Conservation (phyloP, 2,329 filamentous ascomycete species). For the Setomelanomma holmii region DNA sequence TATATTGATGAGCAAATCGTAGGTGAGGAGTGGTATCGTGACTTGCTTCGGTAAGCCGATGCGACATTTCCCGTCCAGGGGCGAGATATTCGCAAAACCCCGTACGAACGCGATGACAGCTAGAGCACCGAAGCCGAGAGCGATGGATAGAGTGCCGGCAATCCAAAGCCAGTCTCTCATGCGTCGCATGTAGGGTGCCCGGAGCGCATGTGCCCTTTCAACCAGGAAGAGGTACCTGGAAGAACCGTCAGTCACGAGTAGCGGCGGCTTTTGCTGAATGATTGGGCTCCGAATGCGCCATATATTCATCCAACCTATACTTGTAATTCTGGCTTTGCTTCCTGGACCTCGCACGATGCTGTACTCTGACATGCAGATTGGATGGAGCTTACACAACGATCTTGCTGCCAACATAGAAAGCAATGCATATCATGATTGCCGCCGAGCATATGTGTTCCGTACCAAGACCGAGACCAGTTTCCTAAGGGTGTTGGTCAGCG, state of each 20-base stretch:
- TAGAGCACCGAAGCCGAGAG: slow-evolving; percentile 38
- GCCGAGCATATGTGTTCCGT: slow-evolving; percentile 36
- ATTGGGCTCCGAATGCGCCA: too few relatives aligned
- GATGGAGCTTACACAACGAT: slow-evolving; percentile 8
- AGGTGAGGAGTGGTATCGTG: slow-evolving; percentile 46
- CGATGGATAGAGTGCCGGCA: slow-evolving; percentile 31
- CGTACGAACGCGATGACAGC: slow-evolving; percentile 36
- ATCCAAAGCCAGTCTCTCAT: slow-evolving; percentile 47
- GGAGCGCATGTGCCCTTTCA: slow-evolving; percentile 50
- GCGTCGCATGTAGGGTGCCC: slow-evolving; percentile 41
- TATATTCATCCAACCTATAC: too few relatives aligned
- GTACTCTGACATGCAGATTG: too few relatives aligned
- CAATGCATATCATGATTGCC: slow-evolving; percentile 48
- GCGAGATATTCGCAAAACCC: slow-evolving; percentile 42
- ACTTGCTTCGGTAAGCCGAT: slow-evolving; percentile 50
- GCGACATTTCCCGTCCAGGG: slow-evolving; percentile 43
- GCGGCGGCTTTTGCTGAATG: too few relatives aligned
- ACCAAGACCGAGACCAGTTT: slow-evolving; percentile 39
- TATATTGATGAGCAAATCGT: slow-evolving; percentile 49
- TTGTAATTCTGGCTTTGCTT: too few relatives aligned
- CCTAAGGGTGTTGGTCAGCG: not conserved
- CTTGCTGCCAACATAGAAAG: slow-evolving; percentile 34
- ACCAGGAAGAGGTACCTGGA: slow-evolving; percentile 51
- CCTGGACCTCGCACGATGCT: too few relatives aligned
- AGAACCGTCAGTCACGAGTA: not conserved